phyloP scores from a whole-genome alignment of 2,329 filamentous ascomycete genomes.

The Aspergillus quadrilineatus region DNA sequence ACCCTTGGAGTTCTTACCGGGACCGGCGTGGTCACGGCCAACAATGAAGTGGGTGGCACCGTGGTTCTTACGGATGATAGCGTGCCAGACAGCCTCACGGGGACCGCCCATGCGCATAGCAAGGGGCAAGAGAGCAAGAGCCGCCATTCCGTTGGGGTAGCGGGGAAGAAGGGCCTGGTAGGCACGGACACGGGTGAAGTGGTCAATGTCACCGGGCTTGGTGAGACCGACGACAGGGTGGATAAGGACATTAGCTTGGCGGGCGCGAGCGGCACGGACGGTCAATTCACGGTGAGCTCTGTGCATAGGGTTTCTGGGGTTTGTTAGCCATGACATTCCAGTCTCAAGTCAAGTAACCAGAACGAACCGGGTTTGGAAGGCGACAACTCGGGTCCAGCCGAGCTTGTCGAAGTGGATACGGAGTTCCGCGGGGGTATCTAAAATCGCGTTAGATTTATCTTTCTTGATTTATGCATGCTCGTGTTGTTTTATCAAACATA shows the following conservation, averaged over 20 bases:
- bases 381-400: conserved; percentile 94
- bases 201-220: conserved; percentile 98
- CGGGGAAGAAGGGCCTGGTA: conserved; percentile 95
- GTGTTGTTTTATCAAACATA: conserved; percentile 46
- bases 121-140: conserved; percentile 87
- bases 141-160: conserved; percentile 99
- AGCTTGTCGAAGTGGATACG: conserved; percentile 98
- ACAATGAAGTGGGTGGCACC: conserved; percentile 99
- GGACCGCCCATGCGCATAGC: conserved; percentile 99
- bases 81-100: conserved; percentile 98
- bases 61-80: conserved; percentile 99
- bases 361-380: conserved; percentile 78
- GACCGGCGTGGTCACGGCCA: conserved; percentile 94
- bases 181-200: conserved; percentile 98
- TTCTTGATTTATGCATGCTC: conserved; percentile 1
- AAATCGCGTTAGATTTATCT: conserved; percentile 10
- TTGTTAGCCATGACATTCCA: too few species aligned
- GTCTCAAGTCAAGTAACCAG: neutral
- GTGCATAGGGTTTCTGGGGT: conserved; percentile 87
- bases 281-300: conserved; percentile 96
- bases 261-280: conserved; percentile 89
- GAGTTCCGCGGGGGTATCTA: conserved; percentile 89
- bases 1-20: conserved; percentile 96
- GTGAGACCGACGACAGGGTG: conserved; percentile 98
- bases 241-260: conserved; percentile 98